Evolutionary conservation across 2,329 filamentous ascomycete genomes (phyloP), one percentile per base, ranked within the genome.

Genomic region (Penicillium hesseltinei): DNA sequence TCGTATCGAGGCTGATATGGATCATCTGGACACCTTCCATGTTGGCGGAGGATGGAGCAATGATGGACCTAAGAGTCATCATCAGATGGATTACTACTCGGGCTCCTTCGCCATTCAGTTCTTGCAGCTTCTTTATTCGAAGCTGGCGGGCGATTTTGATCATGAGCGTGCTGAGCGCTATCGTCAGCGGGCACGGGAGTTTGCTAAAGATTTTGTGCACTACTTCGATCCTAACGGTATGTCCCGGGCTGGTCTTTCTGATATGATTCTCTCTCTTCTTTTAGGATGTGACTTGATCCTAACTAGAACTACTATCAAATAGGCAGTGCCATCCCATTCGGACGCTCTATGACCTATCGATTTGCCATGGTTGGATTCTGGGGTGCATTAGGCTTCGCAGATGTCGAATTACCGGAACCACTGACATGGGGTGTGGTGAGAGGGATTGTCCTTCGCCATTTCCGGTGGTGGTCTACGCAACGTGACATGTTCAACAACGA

Each of bases 291-390:
- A 9, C 10, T 25, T 27, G 39, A 3, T 52, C 4, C 35, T 56
- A 7, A 53, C 17, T 21, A 15, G 8, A n/a, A 21, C 10, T 5
- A 36, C 35, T 33, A 31, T 33, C 15, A 27, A 21, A 40, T 47
- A 71, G 79, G 86, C 5, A 81, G 88, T 25, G 82, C 88, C 2
- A 89, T 91, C 51, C 89, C 90, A 0, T 93, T 91, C 63, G 90
- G 90, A 4, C 83, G 90, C 47, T 90, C 87, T 51, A 82, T 92
- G 49, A 90, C 88, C 7, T 93, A 93, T 71, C 84, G 89, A n/a
- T 92, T 91, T 71, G 89, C 88, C 48, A 92, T 92, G 86, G 86
- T 88, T n/a, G 88, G 86, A 0, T 92, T 92, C 75, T 92, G 89
- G 89, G 87, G 88, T 13, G 87, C 89, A 0, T 75, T 92, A 29